A percentile compares a stretch with the other conserved stretches of the same genome.
Evolutionary conservation across 306 rosid genomes (phyloP).

Genomic region (Erythrophleum fordii): DNA sequence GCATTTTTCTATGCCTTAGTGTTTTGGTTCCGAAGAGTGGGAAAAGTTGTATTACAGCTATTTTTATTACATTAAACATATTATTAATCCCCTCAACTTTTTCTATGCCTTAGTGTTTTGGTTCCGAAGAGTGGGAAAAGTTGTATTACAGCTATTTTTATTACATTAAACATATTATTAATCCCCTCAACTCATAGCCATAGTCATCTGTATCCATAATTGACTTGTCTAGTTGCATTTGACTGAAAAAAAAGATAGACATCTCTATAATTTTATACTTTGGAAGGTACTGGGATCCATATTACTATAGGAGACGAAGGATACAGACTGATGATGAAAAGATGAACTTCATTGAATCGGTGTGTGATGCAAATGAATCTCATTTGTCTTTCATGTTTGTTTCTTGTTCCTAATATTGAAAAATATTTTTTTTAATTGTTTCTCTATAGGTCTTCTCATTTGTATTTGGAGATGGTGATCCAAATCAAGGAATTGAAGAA

Average conservation of each 20-base stretch:
- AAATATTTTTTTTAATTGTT: slow-evolving; percentile 22
- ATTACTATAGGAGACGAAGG: slow-evolving; percentile 80
- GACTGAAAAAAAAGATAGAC: slow-evolving; percentile 13
- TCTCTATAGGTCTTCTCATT: slow-evolving; percentile 83
- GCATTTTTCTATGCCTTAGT: neutral
- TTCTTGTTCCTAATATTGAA: slow-evolving; percentile 18
- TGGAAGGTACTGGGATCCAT: slow-evolving; percentile 98
- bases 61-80: neutral
- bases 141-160: neutral
- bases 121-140: slow-evolving; percentile 1
- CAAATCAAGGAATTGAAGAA: slow-evolving; percentile 99
- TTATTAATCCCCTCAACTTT: neutral
- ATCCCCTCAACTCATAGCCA: neutral
- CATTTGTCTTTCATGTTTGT: slow-evolving; percentile 12
- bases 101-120: neutral
- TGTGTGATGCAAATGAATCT: slow-evolving; percentile 52
- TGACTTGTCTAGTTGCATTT: slow-evolving; percentile 14
- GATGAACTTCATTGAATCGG: slow-evolving; percentile 91
- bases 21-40: neutral
- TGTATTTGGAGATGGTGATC: slow-evolving; percentile 99
- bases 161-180: neutral
- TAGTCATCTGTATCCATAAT: neutral
- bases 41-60: slow-evolving; percentile 3
- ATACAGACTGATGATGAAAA: slow-evolving; percentile 70
- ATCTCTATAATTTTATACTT: slow-evolving; percentile 18